phyloP scores from a whole-genome alignment of 1,284 basidiomycete genomes.

The Grifola frondosa region DNA sequence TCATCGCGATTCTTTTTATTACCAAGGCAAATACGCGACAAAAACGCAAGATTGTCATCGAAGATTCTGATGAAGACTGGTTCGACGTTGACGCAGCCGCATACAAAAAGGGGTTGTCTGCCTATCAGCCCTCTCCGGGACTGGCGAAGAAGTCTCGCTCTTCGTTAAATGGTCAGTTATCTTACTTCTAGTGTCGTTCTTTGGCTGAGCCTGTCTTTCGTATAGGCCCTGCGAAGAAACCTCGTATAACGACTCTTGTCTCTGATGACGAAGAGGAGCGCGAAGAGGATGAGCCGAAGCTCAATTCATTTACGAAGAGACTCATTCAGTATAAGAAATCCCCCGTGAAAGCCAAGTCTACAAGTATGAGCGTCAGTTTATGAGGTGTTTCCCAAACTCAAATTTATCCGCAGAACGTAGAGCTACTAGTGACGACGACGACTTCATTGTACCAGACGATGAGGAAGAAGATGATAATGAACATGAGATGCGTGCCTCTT shows the following conservation, averaged over 20 bases:
- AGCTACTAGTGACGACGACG: conserved; percentile 49
- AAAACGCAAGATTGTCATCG: conserved; percentile 70
- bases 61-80: conserved; percentile 69
- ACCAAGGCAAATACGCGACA: conserved; percentile 30
- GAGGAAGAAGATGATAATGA: conserved; percentile 38
- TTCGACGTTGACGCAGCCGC: conserved; percentile 22
- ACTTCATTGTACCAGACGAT: conserved; percentile 65
- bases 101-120: conserved; percentile 27
- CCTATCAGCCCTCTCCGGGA: conserved; percentile 25
- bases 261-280: conserved; percentile 49
- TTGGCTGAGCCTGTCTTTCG: not conserved
- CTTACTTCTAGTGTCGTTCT: not conserved
- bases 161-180: not conserved
- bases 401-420: conserved; percentile 34
- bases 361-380: conserved; percentile 33
- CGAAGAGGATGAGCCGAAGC: conserved; percentile 37
- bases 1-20: not conserved
- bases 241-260: conserved; percentile 44
- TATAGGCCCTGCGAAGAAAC: conserved; percentile 47
- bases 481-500: conserved; percentile 24
- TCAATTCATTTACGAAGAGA: conserved; percentile 52
- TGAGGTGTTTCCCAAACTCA: not conserved
- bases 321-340: conserved; percentile 68
- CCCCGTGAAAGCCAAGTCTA: conserved; percentile 41
- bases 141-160: conserved; percentile 5